Conservation (phyloP, 495 filamentous ascomycete species). For the Penicillium ucsense region DNA sequence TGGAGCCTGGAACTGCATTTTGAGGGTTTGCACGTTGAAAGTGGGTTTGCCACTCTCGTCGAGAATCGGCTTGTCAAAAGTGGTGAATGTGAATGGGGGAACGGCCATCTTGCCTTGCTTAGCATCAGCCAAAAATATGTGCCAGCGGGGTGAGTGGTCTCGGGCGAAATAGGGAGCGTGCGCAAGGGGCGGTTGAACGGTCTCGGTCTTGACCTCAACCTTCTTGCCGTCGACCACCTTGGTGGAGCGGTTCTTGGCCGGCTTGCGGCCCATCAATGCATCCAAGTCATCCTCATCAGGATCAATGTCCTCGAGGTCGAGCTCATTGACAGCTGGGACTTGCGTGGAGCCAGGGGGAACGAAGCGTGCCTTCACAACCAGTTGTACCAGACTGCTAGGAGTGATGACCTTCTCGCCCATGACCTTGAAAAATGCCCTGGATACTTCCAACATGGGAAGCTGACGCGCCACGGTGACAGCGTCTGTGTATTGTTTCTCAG, state of each 20-base stretch:
- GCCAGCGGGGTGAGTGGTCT: conserved; percentile 83
- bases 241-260: conserved; percentile 45
- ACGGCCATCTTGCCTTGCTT: conserved; percentile 93
- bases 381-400: conserved; percentile 83
- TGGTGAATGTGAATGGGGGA: conserved; percentile 81
- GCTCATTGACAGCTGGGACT: conserved; percentile 60
- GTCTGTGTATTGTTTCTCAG: conserved; percentile 63
- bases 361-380: conserved; percentile 91
- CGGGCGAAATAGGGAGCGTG: conserved; percentile 82
- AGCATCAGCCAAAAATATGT: conserved; percentile 85
- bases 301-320: conserved; percentile 84
- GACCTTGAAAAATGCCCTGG: conserved; percentile 97
- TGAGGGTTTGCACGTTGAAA: conserved; percentile 87
- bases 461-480: conserved; percentile 69
- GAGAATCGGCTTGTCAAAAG: conserved; percentile 80
- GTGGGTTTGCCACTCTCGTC: conserved; percentile 66
- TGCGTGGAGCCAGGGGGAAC: conserved; percentile 72
- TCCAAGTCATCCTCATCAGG: conserved; percentile 88
- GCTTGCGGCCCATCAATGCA: conserved; percentile 71
- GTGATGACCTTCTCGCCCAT: conserved; percentile 87
- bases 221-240: conserved; percentile 49
- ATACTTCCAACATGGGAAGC: conserved; percentile 72
- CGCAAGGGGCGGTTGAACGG: conserved; percentile 69
- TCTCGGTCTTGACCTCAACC: conserved; percentile 39
- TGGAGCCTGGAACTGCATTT: conserved; percentile 95